phyloP scores from a whole-genome alignment of 768 basidiomycete species.

The Lyophyllum shimeji region DNA sequence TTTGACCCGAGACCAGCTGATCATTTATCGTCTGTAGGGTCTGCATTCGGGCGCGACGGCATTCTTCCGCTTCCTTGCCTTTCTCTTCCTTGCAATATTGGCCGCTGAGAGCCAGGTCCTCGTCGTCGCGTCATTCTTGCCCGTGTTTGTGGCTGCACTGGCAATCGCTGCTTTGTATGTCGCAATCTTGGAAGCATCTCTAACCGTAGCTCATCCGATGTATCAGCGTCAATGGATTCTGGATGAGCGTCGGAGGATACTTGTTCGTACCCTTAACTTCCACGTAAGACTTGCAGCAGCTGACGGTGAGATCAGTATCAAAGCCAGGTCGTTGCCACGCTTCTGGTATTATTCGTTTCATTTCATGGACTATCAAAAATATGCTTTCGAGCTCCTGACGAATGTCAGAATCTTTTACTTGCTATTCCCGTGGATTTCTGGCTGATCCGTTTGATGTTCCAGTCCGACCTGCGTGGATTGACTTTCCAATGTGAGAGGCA shows the following conservation, averaged over 20 bases:
- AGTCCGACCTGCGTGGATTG: constrained; percentile 51
- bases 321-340: constrained; percentile 48
- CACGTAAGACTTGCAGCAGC: neutral
- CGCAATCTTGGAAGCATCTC: neutral
- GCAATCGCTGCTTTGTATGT: constrained; percentile 49
- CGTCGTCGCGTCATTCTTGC: constrained; percentile 49
- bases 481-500: constrained; percentile 39
- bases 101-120: constrained; percentile 53
- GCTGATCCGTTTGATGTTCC: constrained; percentile 24
- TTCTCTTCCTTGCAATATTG: constrained; percentile 53
- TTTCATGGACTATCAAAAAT: constrained; percentile 54
- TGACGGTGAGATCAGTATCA: constrained; percentile 38
- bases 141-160: constrained; percentile 60
- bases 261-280: constrained; percentile 28
- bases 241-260: constrained; percentile 57
- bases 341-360: constrained; percentile 63
- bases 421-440: constrained; percentile 17
- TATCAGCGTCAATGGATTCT: constrained; percentile 46
- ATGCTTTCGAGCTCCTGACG: constrained; percentile 37
- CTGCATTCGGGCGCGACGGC: constrained; percentile 45
- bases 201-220: neutral
- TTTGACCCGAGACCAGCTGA: neutral
- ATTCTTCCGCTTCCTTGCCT: constrained; percentile 56
- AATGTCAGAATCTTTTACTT: constrained; percentile 26
- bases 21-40: constrained; percentile 29